A percentile compares a stretch with the other conserved stretches of the same genome.
Conservation (phyloP, 2,329 filamentous ascomycete species). For the Hypoxylon sp. region DNA sequence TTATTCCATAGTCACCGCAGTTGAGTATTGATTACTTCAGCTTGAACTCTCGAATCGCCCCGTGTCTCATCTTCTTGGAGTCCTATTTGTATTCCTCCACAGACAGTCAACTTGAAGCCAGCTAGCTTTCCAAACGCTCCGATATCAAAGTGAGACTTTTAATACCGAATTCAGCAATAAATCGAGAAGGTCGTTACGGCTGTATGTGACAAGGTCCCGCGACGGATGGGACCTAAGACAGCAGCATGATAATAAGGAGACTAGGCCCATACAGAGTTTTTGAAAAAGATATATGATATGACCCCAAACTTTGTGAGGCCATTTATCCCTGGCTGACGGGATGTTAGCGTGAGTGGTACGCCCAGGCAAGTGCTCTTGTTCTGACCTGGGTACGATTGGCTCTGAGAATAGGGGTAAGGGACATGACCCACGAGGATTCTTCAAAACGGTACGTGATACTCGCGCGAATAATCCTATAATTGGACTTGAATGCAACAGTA, state of each 20-base stretch:
- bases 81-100: neutral
- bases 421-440: neutral
- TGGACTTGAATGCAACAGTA: neutral
- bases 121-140: neutral
- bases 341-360: neutral
- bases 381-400: neutral
- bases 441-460: neutral
- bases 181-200: neutral
- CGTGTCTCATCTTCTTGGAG: neutral
- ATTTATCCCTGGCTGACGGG: neutral
- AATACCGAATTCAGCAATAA: neutral
- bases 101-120: neutral
- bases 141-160: neutral
- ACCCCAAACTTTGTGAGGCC: neutral
- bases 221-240: neutral
- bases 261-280: neutral
- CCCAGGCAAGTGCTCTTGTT: neutral
- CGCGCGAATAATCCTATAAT: neutral
- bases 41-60: neutral
- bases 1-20: neutral
- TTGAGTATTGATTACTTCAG: neutral
- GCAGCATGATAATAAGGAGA: neutral
- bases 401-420: neutral
- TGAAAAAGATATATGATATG: neutral
- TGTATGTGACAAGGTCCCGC: neutral